These are phyloP conservation scores for Tephrocybe sp. DNA, from an alignment of 768 basidiomycete genomes.

Conservation along the genomic window DNA sequence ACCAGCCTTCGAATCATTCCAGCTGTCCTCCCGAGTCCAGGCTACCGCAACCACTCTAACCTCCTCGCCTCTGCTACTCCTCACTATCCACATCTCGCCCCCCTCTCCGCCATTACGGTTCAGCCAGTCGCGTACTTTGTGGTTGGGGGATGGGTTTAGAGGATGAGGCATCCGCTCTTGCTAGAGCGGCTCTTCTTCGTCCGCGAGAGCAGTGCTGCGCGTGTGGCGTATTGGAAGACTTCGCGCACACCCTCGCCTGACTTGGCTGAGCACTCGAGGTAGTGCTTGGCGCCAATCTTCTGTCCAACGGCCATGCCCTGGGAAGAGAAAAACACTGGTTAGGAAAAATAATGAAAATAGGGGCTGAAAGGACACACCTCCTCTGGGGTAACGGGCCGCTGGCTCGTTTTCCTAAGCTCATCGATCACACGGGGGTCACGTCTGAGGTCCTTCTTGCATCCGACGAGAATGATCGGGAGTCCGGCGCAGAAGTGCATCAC, in stretches of 20 bases:
- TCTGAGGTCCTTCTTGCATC: conserved; percentile 98
- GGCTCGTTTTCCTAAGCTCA: conserved; percentile 91
- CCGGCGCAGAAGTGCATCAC: conserved; percentile 97
- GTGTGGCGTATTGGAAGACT: conserved; percentile 97
- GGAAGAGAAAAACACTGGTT: background rate
- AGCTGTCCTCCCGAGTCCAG: no score
- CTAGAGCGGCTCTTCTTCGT: conserved; percentile 17
- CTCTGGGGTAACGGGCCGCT: conserved; percentile 91
- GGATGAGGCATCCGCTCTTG: conserved; percentile 17
- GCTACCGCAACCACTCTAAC: no score
- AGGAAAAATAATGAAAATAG: conserved; percentile 2
- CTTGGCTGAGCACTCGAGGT: conserved; percentile 97
- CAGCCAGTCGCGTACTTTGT: no score
- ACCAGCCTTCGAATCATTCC: conserved; percentile 3
- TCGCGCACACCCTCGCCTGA: conserved; percentile 96
- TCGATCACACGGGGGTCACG: conserved; percentile 92
- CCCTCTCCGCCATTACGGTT: background rate
- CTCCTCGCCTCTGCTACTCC: no score
- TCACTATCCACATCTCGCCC: background rate
- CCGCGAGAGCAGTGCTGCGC: conserved; percentile 72
- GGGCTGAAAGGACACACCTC: conserved; percentile 63
- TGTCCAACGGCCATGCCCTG: conserved; percentile 93
- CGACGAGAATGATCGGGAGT: conserved; percentile 95
- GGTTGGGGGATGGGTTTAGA: conserved; percentile 7
- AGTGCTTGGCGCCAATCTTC: conserved; percentile 96